A percentile compares a stretch with the other conserved stretches of the same genome.
Evolutionary conservation across 2,329 filamentous ascomycete species (phyloP).

Genomic region (Chaetomiaceae sp.): DNA sequence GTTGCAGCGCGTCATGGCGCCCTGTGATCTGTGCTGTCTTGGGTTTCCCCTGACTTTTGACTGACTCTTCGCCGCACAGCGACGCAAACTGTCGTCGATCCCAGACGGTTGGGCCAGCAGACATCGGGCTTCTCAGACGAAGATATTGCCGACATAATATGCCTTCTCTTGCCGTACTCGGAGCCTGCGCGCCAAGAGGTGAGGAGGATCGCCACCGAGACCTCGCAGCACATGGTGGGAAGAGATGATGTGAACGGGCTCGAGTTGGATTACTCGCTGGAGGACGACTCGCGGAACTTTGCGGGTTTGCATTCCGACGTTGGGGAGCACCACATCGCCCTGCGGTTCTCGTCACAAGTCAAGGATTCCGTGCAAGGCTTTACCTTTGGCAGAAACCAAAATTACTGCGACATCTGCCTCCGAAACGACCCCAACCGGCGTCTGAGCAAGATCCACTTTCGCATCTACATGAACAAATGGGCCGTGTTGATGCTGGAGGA

Average conservation of each 20-base stretch:
- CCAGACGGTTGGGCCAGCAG: conserved; percentile 71
- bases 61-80: conserved; percentile 39
- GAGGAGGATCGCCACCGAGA: conserved; percentile 44
- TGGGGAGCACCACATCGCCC: conserved; percentile 65
- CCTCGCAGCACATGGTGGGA: conserved; percentile 48
- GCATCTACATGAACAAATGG: conserved; percentile 83
- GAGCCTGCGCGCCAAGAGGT: conserved; percentile 68
- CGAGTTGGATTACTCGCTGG: conserved; percentile 46
- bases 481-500: conserved; percentile 90
- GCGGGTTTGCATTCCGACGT: conserved; percentile 48
- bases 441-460: conserved; percentile 93
- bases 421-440: conserved; percentile 62
- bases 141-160: conserved; percentile 84
- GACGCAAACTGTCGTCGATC: conserved; percentile 78
- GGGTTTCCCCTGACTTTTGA: not conserved
- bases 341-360: conserved; percentile 71
- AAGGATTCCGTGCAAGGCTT: conserved; percentile 71
- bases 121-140: conserved; percentile 78
- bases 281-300: conserved; percentile 49
- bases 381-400: conserved; percentile 73
- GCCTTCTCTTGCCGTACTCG: conserved; percentile 78
- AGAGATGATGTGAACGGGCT: conserved; percentile 47
- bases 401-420: conserved; percentile 68
- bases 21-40: not conserved
- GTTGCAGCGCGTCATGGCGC: not conserved